These are phyloP conservation scores for Vitis vinifera DNA, from an alignment of 164 flowering plant species.

Conservation along the genomic window DNA sequence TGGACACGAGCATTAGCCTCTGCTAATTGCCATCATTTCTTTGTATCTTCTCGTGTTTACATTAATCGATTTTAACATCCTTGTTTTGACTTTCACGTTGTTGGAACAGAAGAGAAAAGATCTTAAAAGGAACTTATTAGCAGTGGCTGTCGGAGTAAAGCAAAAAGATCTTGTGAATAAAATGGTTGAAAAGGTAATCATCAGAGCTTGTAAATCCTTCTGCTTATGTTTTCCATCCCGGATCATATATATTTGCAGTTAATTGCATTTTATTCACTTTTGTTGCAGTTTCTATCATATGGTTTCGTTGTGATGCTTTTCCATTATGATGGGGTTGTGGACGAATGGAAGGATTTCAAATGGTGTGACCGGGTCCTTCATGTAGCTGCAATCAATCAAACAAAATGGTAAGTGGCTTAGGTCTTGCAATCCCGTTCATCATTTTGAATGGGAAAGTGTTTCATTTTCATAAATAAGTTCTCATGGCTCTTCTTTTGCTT, in stretches of 20 bases:
- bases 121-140: slow-evolving; percentile 37
- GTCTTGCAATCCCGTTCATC: neutral
- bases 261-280: neutral
- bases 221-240: neutral
- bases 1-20: too few species aligned
- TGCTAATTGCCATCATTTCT: too few species aligned
- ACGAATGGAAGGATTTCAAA: slow-evolving; percentile 47
- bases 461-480: neutral
- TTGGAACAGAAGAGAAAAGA: slow-evolving; percentile 15
- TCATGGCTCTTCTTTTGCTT: neutral
- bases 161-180: slow-evolving; percentile 54
- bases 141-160: slow-evolving; percentile 57
- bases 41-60: neutral
- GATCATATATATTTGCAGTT: neutral
- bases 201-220: neutral
- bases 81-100: neutral
- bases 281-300: slow-evolving; percentile 51
- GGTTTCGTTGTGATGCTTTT: slow-evolving; percentile 60
- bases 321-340: slow-evolving; percentile 65
- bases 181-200: slow-evolving; percentile 53
- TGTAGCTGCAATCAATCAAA: slow-evolving; percentile 55
- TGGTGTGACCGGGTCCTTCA: slow-evolving; percentile 56
- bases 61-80: neutral
- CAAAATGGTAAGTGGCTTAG: slow-evolving; percentile 49
- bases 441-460: neutral